Percentiles rank a stretch among this genome's conserved stretches.
phyloP scores from a whole-genome alignment of 768 basidiomycete genomes.

The Xerocomellus intermedius region DNA sequence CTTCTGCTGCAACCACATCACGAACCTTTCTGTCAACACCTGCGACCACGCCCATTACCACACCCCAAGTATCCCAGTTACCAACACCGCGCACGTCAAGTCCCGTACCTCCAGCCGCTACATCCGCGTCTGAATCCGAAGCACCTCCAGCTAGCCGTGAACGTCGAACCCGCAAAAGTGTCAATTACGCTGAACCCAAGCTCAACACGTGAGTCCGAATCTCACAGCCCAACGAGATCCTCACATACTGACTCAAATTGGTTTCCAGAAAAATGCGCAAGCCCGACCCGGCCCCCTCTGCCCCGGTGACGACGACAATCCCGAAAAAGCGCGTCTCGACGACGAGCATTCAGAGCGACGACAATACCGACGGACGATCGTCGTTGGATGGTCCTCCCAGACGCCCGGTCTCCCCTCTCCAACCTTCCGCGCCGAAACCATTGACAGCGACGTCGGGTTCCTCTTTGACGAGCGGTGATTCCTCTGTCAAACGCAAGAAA shows the following conservation, averaged over 20 bases:
- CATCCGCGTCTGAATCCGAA: conserved; percentile 35
- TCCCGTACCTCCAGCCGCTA: conserved; percentile 37
- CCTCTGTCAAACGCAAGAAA: conserved; percentile 49
- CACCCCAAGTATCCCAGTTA: conserved; percentile 36
- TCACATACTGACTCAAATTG: conserved; percentile 6
- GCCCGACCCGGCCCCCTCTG: conserved; percentile 55
- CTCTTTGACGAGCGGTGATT: conserved; percentile 21
- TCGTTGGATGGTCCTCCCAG: conserved; percentile 36
- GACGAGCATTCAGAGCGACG: conserved; percentile 34
- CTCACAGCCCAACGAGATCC: background rate
- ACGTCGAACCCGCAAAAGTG: conserved; percentile 68
- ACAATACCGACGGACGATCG: conserved; percentile 40
- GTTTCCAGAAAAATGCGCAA: conserved; percentile 81
- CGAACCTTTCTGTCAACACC: conserved; percentile 44
- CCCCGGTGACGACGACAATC: conserved; percentile 25
- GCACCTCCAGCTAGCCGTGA: conserved; percentile 37
- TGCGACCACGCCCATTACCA: conserved; percentile 40
- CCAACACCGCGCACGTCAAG: conserved; percentile 55
- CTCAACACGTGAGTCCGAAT: conserved; percentile 69
- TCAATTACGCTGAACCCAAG: conserved; percentile 87
- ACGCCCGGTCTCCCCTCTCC: conserved; percentile 33
- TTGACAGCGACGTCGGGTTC: conserved; percentile 37
- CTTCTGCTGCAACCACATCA: conserved; percentile 38
- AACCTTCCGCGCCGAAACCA: conserved; percentile 36
- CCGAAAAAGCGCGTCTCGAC: conserved; percentile 46